Conservation (phyloP, 768 basidiomycete genomes). For the Panellus pusillus region DNA sequence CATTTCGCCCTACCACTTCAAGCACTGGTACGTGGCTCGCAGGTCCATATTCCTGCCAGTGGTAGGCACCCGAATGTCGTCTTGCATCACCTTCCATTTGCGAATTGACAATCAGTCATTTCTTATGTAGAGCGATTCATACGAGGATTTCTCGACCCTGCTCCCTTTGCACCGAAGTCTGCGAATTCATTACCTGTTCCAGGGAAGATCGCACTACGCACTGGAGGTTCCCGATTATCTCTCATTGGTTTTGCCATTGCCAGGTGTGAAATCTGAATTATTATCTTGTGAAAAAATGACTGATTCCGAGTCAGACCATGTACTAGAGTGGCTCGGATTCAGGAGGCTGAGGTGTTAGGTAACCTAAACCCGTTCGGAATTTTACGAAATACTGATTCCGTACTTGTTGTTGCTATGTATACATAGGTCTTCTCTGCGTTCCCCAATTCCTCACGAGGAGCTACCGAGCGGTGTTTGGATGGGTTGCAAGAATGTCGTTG, state of each 20-base stretch:
- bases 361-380: conserved; percentile 4
- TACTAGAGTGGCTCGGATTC: conserved; percentile 13
- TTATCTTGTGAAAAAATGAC: conserved; percentile 4
- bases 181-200: conserved; percentile 75
- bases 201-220: conserved; percentile 69
- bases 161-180: conserved; percentile 73
- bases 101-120: conserved; percentile 12
- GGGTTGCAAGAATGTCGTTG: no score
- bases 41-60: conserved; percentile 77
- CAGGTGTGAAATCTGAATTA: conserved; percentile 45
- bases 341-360: conserved; percentile 7
- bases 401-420: background rate
- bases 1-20: conserved; percentile 85
- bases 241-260: conserved; percentile 71
- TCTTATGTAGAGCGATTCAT: conserved; percentile 53
- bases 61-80: conserved; percentile 74
- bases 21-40: conserved; percentile 75
- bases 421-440: background rate
- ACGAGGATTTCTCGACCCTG: conserved; percentile 88
- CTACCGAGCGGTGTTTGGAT: no score
- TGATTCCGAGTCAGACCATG: conserved; percentile 16
- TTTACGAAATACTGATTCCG: conserved; percentile 9
- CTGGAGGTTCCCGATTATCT: conserved; percentile 73
- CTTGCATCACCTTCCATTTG: conserved; percentile 13
- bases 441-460: background rate